phyloP scores from a whole-genome alignment of 1,284 basidiomycete species.

The Ustilago cynodontis region DNA sequence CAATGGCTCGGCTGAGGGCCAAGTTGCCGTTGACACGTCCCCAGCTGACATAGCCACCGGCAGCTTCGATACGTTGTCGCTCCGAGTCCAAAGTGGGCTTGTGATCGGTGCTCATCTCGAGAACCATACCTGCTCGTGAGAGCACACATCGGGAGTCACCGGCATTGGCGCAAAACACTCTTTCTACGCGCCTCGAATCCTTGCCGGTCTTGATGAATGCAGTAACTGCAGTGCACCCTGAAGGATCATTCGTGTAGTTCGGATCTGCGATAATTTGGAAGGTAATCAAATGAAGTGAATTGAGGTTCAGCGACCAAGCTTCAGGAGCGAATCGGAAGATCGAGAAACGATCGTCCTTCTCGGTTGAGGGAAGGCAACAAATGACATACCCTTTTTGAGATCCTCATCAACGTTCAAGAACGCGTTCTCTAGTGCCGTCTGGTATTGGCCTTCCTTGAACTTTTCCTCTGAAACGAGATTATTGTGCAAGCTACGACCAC shows the following conservation, averaged over 20 bases:
- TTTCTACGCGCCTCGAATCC: slow-evolving; percentile 38
- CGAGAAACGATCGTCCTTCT: too few species aligned
- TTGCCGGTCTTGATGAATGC: slow-evolving; percentile 71
- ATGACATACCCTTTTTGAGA: slow-evolving; percentile 79
- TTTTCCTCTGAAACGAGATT: slow-evolving; percentile 80
- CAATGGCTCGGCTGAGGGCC: slow-evolving; percentile 92
- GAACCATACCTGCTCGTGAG: slow-evolving; percentile 83
- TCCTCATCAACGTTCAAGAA: slow-evolving; percentile 97
- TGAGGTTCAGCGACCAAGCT: too few species aligned
- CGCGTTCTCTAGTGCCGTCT: slow-evolving; percentile 83
- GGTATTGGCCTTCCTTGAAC: slow-evolving; percentile 80
- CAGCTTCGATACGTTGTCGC: slow-evolving; percentile 85
- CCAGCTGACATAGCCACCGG: slow-evolving; percentile 97
- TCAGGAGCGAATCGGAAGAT: too few species aligned
- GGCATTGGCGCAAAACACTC: slow-evolving; percentile 80
- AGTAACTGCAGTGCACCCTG: slow-evolving; percentile 95
- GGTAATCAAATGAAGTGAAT: too few species aligned
- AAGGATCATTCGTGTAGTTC: slow-evolving; percentile 87
- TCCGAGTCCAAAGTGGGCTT: slow-evolving; percentile 92
- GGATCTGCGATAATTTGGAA: slow-evolving; percentile 76
- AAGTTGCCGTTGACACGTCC: slow-evolving; percentile 98
- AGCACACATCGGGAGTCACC: slow-evolving; percentile 97
- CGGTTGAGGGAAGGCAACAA: too few species aligned
- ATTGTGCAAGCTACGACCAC: slow-evolving; percentile 88
- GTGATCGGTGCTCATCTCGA: slow-evolving; percentile 92